Conservation (phyloP, 2,329 filamentous ascomycete genomes). For the Didymella segeticola region DNA sequence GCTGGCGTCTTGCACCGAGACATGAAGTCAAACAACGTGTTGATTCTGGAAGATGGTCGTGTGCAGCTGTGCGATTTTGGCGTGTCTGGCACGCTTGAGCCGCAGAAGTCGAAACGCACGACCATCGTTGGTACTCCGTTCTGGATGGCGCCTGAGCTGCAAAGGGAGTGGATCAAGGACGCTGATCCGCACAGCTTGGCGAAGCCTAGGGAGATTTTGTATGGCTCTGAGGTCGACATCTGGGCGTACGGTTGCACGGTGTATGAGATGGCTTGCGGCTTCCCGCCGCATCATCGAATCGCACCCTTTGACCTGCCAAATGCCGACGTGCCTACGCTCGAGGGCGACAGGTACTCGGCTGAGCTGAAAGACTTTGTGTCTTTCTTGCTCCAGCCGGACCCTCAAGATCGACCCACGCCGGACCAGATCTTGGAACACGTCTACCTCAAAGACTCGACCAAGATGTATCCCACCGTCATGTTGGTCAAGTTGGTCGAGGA, state of each 20-base stretch:
- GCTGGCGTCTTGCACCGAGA: conserved; percentile 70
- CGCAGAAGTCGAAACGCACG: conserved; percentile 75
- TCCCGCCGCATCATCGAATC: conserved; percentile 69
- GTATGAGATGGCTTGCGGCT: conserved; percentile 80
- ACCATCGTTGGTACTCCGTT: conserved; percentile 84
- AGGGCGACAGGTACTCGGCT: conserved; percentile 74
- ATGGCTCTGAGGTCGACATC: conserved; percentile 68
- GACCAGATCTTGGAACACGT: conserved; percentile 72
- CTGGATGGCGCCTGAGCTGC: conserved; percentile 84
- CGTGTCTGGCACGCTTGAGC: conserved; percentile 79
- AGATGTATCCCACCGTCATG: conserved; percentile 68
- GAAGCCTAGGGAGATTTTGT: conserved; percentile 59
- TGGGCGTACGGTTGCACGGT: conserved; percentile 86
- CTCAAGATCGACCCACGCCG: conserved; percentile 71
- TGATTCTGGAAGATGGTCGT: conserved; percentile 76
- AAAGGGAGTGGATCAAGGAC: conserved; percentile 58
- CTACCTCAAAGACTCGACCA: conserved; percentile 69
- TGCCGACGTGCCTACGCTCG: conserved; percentile 67
- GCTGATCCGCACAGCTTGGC: conserved; percentile 62
- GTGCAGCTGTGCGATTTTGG: conserved; percentile 88
- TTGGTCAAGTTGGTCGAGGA: conserved; percentile 72
- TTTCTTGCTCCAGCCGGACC: conserved; percentile 74
- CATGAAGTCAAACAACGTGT: conserved; percentile 76
- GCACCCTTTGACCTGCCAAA: conserved; percentile 49
- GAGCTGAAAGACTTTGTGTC: conserved; percentile 73